These are phyloP conservation scores for Fusarium sp. DNA, from an alignment of 2,329 filamentous ascomycete species.

Conservation along the genomic window DNA sequence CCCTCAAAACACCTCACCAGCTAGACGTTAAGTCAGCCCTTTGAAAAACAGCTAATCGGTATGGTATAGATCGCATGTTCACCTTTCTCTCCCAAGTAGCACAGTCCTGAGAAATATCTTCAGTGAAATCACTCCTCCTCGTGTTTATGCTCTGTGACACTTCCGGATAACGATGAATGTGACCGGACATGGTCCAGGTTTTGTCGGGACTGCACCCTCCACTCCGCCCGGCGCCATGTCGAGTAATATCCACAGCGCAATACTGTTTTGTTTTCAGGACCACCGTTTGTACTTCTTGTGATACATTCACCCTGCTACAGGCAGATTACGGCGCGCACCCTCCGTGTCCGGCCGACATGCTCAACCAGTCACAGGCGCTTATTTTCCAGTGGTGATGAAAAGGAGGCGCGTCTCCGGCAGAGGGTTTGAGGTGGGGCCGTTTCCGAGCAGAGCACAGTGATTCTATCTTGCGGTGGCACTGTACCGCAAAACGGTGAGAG, in stretches of 20 bases:
- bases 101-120: neutral
- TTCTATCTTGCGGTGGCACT: conserved; percentile 10
- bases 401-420: conserved; percentile 36
- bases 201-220: conserved; percentile 30
- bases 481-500: conserved; percentile 14
- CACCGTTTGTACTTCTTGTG: neutral
- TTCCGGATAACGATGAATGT: conserved; percentile 17
- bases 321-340: conserved; percentile 11
- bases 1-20: conserved; percentile 15
- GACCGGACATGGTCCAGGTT: conserved; percentile 39
- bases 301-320: conserved; percentile 24
- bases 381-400: conserved; percentile 14
- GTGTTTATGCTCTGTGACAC: conserved; percentile 15
- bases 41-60: neutral
- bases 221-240: conserved; percentile 20
- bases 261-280: conserved; percentile 10
- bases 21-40: neutral
- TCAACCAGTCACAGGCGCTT: conserved; percentile 19
- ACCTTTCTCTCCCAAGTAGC: neutral
- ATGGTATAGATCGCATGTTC: neutral
- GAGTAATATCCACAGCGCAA: conserved; percentile 12
- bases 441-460: conserved; percentile 33
- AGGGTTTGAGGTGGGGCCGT: conserved; percentile 37
- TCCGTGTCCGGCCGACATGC: conserved; percentile 24
- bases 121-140: conserved; percentile 4